phyloP scores from a whole-genome alignment of 1,284 basidiomycete genomes.

The Pisolithus thermaeus region DNA sequence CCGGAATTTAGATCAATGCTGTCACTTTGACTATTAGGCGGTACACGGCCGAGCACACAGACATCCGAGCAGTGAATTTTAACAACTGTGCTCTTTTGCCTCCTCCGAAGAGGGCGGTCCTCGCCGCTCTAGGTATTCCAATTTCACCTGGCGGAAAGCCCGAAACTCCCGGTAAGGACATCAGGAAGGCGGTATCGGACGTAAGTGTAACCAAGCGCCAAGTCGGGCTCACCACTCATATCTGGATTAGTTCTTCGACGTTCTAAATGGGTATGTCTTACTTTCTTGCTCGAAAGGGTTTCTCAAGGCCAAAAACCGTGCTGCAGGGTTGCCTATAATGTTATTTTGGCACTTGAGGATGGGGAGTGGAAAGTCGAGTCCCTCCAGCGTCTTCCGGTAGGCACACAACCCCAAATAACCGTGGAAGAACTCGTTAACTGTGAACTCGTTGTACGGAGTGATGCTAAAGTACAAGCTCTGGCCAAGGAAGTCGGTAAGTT shows the following conservation, averaged over 20 bases:
- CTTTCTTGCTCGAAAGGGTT: background rate
- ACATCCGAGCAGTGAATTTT: too few species aligned
- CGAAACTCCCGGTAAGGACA: constrained; percentile 40
- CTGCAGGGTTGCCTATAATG: constrained; percentile 51
- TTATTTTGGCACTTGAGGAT: constrained; percentile 45
- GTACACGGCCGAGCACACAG: constrained; percentile 51
- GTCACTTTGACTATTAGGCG: constrained; percentile 58
- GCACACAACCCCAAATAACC: constrained; percentile 72
- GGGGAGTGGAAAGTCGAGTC: constrained; percentile 56
- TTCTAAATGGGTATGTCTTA: constrained; percentile 53
- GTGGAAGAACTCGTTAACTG: constrained; percentile 71
- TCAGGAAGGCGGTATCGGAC: too few species aligned
- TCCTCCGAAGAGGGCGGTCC: constrained; percentile 76
- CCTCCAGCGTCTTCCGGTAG: constrained; percentile 56
- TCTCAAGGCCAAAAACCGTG: background rate
- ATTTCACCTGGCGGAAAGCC: constrained; percentile 54
- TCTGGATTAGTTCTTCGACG: constrained; percentile 55
- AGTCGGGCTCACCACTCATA: background rate
- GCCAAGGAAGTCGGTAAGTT: constrained; percentile 69
- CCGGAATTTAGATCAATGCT: constrained; percentile 49
- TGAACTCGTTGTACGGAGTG: constrained; percentile 62
- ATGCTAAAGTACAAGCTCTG: constrained; percentile 60
- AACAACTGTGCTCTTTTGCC: constrained; percentile 61
- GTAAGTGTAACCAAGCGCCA: constrained; percentile 37
- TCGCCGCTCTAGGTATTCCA: constrained; percentile 72